Conservation (phyloP, 208 protist species). For the Trypanosoma boissoni region DNA sequence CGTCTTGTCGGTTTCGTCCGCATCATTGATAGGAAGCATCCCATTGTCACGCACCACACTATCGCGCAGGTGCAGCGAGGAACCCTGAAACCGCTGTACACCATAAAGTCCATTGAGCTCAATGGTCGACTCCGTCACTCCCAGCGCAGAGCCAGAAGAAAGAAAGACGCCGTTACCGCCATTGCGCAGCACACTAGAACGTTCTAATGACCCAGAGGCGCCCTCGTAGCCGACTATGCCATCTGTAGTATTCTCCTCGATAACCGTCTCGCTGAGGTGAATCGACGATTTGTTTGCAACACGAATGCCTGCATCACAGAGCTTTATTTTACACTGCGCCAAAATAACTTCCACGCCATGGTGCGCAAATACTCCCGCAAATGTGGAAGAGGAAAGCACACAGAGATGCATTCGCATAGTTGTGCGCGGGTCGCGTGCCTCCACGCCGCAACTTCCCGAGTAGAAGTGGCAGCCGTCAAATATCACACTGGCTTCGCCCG, state of each 20-base stretch:
- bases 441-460: conserved; percentile 41
- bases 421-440: conserved; percentile 30
- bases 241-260: conserved; percentile 46
- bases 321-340: conserved; percentile 39
- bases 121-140: conserved; percentile 42
- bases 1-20: not conserved
- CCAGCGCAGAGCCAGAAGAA: conserved; percentile 23
- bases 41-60: conserved; percentile 60
- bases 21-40: conserved; percentile 53
- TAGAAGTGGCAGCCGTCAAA: conserved; percentile 70
- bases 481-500: conserved; percentile 30
- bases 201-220: conserved; percentile 30
- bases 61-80: conserved; percentile 39
- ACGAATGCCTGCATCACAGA: conserved; percentile 48
- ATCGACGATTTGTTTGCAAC: conserved; percentile 22
- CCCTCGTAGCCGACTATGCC: conserved; percentile 54
- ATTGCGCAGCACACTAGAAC: conserved; percentile 45
- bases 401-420: conserved; percentile 39
- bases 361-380: conserved; percentile 49
- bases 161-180: conserved; percentile 62
- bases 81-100: conserved; percentile 50
- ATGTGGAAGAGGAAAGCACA: conserved; percentile 47
- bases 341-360: conserved; percentile 30
- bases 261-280: conserved; percentile 32
- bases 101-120: conserved; percentile 69